A percentile compares a stretch with the other conserved stretches of the same genome.
These are phyloP conservation scores for Penicillium arizonense DNA, from an alignment of 495 filamentous ascomycete species.

Conservation along the genomic window DNA sequence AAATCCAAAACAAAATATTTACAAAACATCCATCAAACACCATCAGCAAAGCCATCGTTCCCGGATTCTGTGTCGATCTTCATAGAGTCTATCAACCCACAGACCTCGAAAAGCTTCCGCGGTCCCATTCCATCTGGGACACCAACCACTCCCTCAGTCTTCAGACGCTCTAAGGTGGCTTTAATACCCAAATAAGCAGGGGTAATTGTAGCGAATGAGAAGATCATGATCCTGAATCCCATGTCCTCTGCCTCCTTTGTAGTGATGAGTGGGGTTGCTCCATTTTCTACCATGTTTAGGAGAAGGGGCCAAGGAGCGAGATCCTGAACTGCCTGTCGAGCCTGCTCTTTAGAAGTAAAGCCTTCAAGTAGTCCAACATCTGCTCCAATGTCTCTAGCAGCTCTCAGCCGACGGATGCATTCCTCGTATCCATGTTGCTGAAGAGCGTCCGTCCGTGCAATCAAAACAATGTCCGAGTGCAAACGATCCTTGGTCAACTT, in stretches of 20 bases:
- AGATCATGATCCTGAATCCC: slow-evolving; percentile 65
- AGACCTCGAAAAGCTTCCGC: slow-evolving; percentile 54
- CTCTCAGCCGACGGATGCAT: slow-evolving; percentile 53
- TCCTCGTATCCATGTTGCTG: slow-evolving; percentile 63
- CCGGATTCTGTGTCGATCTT: slow-evolving; percentile 56
- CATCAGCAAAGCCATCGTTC: slow-evolving; percentile 44
- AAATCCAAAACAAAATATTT: background rate
- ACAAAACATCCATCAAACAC: slow-evolving; percentile 22
- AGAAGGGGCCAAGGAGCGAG: slow-evolving; percentile 58
- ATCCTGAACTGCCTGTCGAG: slow-evolving; percentile 49
- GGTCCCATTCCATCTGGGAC: slow-evolving; percentile 46
- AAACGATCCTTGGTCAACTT: slow-evolving; percentile 46
- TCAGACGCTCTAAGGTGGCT: slow-evolving; percentile 42
- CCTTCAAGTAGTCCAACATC: slow-evolving; percentile 69
- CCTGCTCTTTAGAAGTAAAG: slow-evolving; percentile 54
- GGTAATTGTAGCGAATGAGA: slow-evolving; percentile 50
- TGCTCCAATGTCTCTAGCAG: slow-evolving; percentile 55
- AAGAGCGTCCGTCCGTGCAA: slow-evolving; percentile 68
- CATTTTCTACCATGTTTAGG: slow-evolving; percentile 64
- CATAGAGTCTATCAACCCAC: slow-evolving; percentile 57
- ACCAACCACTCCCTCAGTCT: slow-evolving; percentile 48
- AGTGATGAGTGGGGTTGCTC: slow-evolving; percentile 56
- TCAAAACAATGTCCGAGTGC: slow-evolving; percentile 61
- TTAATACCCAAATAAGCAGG: slow-evolving; percentile 54
- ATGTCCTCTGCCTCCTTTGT: slow-evolving; percentile 56